Evolutionary conservation across 495 filamentous ascomycete species (phyloP), one percentile per base, ranked within the genome.

Genomic region (Pyrenula massariospora): DNA sequence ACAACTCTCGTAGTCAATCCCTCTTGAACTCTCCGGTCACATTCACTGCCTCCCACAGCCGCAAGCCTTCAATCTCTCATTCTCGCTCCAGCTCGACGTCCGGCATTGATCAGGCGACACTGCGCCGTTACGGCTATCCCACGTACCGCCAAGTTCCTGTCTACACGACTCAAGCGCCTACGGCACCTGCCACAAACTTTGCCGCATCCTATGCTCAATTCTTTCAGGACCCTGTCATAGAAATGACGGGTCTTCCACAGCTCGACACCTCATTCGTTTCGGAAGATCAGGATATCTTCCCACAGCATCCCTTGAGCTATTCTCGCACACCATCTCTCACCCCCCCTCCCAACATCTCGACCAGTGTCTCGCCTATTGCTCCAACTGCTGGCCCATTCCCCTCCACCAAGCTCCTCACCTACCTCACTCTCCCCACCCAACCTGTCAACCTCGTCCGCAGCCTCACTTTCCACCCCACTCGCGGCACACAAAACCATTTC

Each of bases 401-500:
- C n/a, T 83, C 83, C 20, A 91, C 87, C 1, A 88, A 81, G 1
- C 72, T 95, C 53, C 77, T 89, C 60, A 76, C 83, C 23, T 93
- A 94, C 63, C 77, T 96, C 25, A 91, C 87, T 12, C 71, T 78
- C 0, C 74, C 87, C 50, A 95, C 91, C 60, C 90, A 88, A 36
- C 80, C 87, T 20, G 86, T 91, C 10, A 84, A 82, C 25, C 74
- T 95, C n/a, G 87, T 94, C 12, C 87, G 84, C 60, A 87, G 84
- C 56, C 80, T 91, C 62, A 88, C 83, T 60, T 81, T 87, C 65
- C 76, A 82, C 10, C 77, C 80, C 22, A 78, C 81, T 23, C 82
- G 89, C 47, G 84, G 84, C 49, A 68, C 84, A 62, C 82, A 87
- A 64, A 84, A 84, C 63, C 86, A 94, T 65, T 92, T 89, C 65